phyloP scores from a whole-genome alignment of 257 asterid species.

The Solanum boliviense region DNA sequence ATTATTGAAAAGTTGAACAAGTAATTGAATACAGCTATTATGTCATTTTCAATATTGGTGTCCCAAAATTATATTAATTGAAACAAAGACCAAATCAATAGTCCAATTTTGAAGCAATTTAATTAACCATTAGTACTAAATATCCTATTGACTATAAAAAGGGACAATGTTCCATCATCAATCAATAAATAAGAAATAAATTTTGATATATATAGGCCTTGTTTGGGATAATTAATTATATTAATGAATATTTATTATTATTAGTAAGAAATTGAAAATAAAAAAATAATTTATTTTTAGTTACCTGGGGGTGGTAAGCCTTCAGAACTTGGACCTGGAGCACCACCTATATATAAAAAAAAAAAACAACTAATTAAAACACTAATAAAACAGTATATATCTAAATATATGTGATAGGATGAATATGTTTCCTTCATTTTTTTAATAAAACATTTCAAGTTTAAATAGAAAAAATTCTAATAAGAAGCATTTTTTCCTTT shows the following conservation, averaged over 20 bases:
- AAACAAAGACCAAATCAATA: background rate
- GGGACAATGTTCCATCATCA: background rate
- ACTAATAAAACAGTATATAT: background rate
- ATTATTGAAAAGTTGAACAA: background rate
- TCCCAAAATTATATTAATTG: background rate
- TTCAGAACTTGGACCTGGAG: background rate
- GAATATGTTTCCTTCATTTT: background rate
- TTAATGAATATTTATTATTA: background rate
- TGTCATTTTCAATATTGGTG: background rate
- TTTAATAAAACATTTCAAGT: background rate
- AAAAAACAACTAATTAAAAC: background rate
- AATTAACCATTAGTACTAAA: background rate
- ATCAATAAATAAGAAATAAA: background rate
- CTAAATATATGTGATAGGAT: rapidly evolving
- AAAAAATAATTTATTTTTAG: background rate
- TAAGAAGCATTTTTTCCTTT: no score
- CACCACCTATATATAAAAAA: background rate
- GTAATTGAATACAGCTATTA: background rate
- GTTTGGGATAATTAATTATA: background rate
- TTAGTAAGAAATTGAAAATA: background rate
- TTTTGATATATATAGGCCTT: background rate
- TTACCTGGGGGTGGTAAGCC: background rate
- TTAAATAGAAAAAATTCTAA: no score
- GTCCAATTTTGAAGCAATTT: background rate
- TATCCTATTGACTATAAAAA: background rate